Evolutionary conservation across 805 yeast species (phyloP).

Genomic region (Candida coquimbonensis): DNA sequence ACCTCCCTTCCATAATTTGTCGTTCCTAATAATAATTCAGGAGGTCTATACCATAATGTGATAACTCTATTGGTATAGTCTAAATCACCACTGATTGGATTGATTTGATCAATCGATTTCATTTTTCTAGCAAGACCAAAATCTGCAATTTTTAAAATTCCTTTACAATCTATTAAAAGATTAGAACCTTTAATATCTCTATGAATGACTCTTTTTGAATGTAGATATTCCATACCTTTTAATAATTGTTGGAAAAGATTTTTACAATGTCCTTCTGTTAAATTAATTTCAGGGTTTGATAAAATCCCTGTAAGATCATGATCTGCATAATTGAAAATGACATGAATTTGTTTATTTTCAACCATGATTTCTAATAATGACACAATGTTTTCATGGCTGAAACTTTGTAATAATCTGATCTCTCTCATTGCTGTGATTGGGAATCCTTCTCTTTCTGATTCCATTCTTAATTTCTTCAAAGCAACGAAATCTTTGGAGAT

Average conservation of each 20-base stretch:
- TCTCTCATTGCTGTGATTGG: slow-evolving; percentile 95
- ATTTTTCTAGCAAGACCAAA: slow-evolving; percentile 77
- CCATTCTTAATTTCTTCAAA: slow-evolving; percentile 74
- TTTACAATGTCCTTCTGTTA: slow-evolving; percentile 61
- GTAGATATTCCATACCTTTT: slow-evolving; percentile 65
- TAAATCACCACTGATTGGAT: slow-evolving; percentile 33
- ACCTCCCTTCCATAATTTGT: slow-evolving; percentile 87
- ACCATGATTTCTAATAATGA: slow-evolving; percentile 87
- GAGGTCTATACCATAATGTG: slow-evolving; percentile 96
- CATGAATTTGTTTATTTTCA: slow-evolving; percentile 61
- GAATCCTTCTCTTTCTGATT: slow-evolving; percentile 87
- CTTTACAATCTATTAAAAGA: slow-evolving; percentile 55
- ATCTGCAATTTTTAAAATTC: slow-evolving; percentile 67
- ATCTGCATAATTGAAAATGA: slow-evolving; percentile 91
- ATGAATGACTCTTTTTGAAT: slow-evolving; percentile 61
- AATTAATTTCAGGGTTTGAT: slow-evolving; percentile 60
- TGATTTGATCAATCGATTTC: slow-evolving; percentile 46
- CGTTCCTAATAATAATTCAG: slow-evolving; percentile 84
- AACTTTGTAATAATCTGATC: slow-evolving; percentile 74
- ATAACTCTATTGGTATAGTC: slow-evolving; percentile 94
- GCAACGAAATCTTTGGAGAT: slow-evolving; percentile 75
- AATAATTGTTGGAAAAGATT: slow-evolving; percentile 58
- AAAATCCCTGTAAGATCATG: slow-evolving; percentile 89
- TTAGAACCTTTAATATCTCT: slow-evolving; percentile 82
- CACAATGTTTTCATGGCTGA: slow-evolving; percentile 77